A percentile compares a stretch with the other conserved stretches of the same genome.
phyloP scores from a whole-genome alignment of 2,329 filamentous ascomycete species.

The Colletotrichum cordylinicola region DNA sequence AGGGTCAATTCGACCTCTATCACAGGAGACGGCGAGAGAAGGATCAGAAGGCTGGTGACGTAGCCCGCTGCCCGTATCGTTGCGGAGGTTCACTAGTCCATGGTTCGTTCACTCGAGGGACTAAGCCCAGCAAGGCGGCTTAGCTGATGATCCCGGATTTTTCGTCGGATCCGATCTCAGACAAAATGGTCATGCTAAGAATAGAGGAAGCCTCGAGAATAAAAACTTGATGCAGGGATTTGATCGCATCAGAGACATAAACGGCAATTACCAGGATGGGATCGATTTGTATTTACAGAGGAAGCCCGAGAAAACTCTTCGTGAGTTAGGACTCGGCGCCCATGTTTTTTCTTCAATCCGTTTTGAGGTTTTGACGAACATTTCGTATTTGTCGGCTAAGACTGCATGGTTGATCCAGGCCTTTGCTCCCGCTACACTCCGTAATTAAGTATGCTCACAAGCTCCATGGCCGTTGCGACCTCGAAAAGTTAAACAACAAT shows the following conservation, averaged over 20 bases:
- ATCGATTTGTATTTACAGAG: not conserved
- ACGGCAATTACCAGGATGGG: not conserved
- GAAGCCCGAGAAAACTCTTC: not conserved
- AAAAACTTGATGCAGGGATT: not conserved
- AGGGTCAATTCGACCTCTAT: not conserved
- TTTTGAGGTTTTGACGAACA: not conserved
- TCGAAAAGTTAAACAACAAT: not conserved
- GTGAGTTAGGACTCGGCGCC: not conserved
- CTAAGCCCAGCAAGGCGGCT: conserved; percentile 39
- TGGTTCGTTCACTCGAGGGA: conserved; percentile 51
- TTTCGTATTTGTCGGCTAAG: not conserved
- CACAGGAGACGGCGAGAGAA: not conserved
- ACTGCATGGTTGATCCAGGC: not conserved
- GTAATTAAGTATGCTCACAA: not conserved
- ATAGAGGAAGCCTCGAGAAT: not conserved
- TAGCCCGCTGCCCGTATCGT: conserved; percentile 63
- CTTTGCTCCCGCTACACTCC: not conserved
- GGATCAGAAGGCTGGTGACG: conserved; percentile 38
- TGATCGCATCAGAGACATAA: not conserved
- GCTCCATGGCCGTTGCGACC: not conserved
- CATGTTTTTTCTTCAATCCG: not conserved
- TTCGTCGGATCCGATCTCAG: not conserved
- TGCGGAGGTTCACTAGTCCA: conserved; percentile 57
- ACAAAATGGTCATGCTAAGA: not conserved
- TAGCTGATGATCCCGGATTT: not conserved